phyloP scores from a whole-genome alignment of 257 asterid species.

The Mentha longifolia region DNA sequence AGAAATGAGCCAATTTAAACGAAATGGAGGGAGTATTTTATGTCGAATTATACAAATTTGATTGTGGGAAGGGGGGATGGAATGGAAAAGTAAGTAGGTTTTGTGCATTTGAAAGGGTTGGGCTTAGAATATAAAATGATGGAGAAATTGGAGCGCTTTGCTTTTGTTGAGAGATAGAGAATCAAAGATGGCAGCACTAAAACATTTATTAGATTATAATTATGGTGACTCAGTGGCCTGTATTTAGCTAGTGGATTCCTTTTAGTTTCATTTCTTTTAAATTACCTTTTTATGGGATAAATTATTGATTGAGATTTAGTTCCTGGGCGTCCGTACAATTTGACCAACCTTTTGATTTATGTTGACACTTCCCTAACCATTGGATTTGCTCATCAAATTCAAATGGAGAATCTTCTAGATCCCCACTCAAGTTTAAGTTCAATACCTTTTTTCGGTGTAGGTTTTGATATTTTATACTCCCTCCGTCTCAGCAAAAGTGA shows the following conservation, averaged over 20 bases:
- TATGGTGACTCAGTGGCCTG: conserved; percentile 29
- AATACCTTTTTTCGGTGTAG: too few relatives aligned
- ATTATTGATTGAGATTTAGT: conserved; percentile 28
- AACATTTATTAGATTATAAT: conserved; percentile 30
- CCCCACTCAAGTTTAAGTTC: conserved; percentile 20
- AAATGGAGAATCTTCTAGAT: conserved; percentile 32
- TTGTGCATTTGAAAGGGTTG: background rate
- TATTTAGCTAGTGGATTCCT: conserved; percentile 33
- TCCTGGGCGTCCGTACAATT: conserved; percentile 46
- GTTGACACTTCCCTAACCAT: conserved; percentile 41
- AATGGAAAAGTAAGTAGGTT: background rate
- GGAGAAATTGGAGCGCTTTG: background rate
- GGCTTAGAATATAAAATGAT: background rate
- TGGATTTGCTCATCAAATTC: conserved; percentile 32
- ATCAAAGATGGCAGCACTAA: conserved; percentile 28
- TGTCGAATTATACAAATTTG: background rate
- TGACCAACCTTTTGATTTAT: conserved; percentile 36
- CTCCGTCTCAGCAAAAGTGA: too few relatives aligned
- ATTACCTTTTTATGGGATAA: background rate
- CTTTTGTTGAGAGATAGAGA: conserved; percentile 28
- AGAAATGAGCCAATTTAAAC: too few relatives aligned
- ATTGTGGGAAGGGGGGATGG: too few relatives aligned
- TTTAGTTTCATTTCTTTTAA: background rate
- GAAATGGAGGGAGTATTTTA: too few relatives aligned
- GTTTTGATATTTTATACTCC: too few relatives aligned